Evolutionary conservation across 2,329 filamentous ascomycete genomes (phyloP).

Genomic region (Colletotrichum sidae): DNA sequence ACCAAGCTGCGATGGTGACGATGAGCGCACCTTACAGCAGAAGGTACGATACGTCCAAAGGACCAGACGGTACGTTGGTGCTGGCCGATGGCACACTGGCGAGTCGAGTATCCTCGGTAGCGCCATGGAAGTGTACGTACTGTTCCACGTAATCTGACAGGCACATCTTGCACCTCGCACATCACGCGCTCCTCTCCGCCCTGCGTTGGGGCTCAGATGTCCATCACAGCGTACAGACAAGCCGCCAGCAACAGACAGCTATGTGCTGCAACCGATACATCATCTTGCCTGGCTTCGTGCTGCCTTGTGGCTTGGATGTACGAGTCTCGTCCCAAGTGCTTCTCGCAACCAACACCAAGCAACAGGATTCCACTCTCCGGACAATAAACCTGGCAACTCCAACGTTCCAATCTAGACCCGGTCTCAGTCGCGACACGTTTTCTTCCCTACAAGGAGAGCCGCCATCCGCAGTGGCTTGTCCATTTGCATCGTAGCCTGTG

Average conservation of each 20-base stretch:
- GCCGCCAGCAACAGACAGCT: too few relatives aligned
- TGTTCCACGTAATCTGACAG: neutral
- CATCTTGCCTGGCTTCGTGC: too few relatives aligned
- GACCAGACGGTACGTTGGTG: neutral
- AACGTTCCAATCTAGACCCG: constrained; percentile 14
- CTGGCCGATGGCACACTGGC: neutral
- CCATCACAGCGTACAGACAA: neutral
- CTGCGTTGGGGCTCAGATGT: constrained; percentile 18
- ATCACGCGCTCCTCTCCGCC: constrained; percentile 6
- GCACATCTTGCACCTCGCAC: constrained; percentile 5
- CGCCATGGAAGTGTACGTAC: too few relatives aligned
- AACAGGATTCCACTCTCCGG: constrained; percentile 3
- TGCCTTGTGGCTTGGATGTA: neutral
- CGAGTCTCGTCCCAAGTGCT: constrained; percentile 11
- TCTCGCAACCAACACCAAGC: constrained; percentile 7
- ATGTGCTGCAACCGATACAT: too few relatives aligned
- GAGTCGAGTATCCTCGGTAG: too few relatives aligned
- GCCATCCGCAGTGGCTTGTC: neutral
- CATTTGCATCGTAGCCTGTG: neutral
- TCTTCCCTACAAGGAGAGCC: constrained; percentile 1
- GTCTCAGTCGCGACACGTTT: constrained; percentile 23
- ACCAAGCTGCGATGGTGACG: neutral
- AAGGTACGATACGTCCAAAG: neutral
- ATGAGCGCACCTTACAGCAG: constrained; percentile 1
- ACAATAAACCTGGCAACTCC: neutral